Evolutionary conservation across 202 grass and related monocot genomes (phyloP), one percentile per base, ranked within the genome.

Genomic region (Dendrocalamus latiflorus): DNA sequence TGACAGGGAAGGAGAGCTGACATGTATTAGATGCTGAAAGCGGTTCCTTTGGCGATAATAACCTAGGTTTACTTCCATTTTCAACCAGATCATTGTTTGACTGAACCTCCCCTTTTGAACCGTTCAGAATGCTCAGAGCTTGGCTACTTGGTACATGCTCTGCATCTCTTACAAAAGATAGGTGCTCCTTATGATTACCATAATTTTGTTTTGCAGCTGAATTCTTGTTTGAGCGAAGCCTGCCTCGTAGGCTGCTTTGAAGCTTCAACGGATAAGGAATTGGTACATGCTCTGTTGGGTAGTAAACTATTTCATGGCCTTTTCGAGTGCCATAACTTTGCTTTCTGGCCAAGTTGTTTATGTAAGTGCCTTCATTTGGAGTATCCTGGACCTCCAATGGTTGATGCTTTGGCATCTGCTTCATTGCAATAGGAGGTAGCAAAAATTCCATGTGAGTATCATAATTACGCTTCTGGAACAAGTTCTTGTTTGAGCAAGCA

Each of bases 401-500:
- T 61, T 79, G 68, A 64, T 70, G 42, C 70, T 37, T 83, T 8
- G 56, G 36, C 1, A 76, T 64, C 55, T 70, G 54, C 48, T 63
- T 54, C 72, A 30, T 25, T 64, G 74, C 2, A 63, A 24, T 68
- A 41, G 24, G 41, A 67, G 73, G 34, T 78, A 0, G 58, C 71
- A 42, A 25, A 72, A 69, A 72, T 20, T 81, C 72, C 72, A 73
- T 77, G 72, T 21, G 1, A 14, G 39, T 67, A 58, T 24, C 72
- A 66, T 79, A 65, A 21, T 24, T 72, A 48, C 0, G 24, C 67
- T 58, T 82, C n/a, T 74, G 33, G 37, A 51, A 67, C 12, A 68
- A 39, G 42, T 78, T 90, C n/a, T 63, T 90, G 54, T 68, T 90
- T 21, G 17, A 87, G 54, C 74, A 68, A 44, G 47, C 45, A 75